Base-by-base conservation (phyloP, 2,329 filamentous ascomycete genomes). In the Ascochyta fabae region DNA sequence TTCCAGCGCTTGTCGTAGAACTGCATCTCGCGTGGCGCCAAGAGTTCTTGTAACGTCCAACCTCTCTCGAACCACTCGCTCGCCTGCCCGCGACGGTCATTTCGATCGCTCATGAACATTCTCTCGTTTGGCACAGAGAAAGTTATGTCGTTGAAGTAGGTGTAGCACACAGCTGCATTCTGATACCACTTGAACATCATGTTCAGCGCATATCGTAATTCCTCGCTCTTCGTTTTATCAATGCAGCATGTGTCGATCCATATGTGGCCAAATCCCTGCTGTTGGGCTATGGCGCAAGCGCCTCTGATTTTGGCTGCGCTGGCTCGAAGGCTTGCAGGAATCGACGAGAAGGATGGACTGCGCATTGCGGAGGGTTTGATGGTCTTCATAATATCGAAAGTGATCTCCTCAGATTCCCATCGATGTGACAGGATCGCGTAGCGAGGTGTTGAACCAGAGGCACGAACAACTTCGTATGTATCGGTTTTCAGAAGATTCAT, bases 11-110 rank as follows among this genome's bases (percentile, higher is more conserved):
- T 35, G 24, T 51, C 46, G 41, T 48, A 60, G 16, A 62, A 62
- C 7, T 52, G 34, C 34, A 62, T 45, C 2, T 45, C 34, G 15
- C 31, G 48, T 9, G 60, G 60, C 6, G 60, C 60, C 3, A 62
- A 29, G 1, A 62, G 53, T 39, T 61, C 56, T 24, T 61, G 56
- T 12, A 61, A 34, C 1, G 51, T 59, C 53, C 59, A 62, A 4
- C 48, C 52, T 16, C 59, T 27, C 1, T 44, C 44, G 31, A 59
- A 58, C 60, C 60, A 62, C 23, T 44, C 36, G 29, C 38, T 42
- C 3, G 22, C 29, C 15, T 48, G 19, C 8, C 16, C 9, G 8
- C 13, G 27, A 7, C 15, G 19, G 13, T 42, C 26, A 2, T 7
- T 2, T 15, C 15, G 12, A 24, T 39, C 23, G 16, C 33, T 48